phyloP scores from a whole-genome alignment of 1,139 yeast genomes.

The Geotrichum carabidarum region DNA sequence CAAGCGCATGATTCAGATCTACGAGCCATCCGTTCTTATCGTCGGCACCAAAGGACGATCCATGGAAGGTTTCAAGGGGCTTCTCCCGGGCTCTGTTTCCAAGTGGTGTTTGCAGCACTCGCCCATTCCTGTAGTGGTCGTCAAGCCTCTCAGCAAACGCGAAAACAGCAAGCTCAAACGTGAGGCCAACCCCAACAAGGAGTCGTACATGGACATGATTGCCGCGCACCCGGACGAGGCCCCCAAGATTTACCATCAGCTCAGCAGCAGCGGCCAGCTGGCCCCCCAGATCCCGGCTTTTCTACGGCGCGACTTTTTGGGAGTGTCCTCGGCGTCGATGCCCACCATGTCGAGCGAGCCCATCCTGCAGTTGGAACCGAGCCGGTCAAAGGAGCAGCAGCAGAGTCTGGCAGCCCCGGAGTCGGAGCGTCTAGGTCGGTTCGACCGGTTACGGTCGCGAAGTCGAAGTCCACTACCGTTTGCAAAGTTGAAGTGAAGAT shows the following conservation, averaged over 20 bases:
- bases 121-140: conserved; percentile 62
- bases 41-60: conserved; percentile 52
- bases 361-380: background rate
- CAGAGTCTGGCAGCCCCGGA: background rate
- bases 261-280: conserved; percentile 21
- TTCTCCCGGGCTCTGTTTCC: conserved; percentile 45
- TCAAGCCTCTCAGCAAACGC: conserved; percentile 51
- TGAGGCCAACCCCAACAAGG: conserved; percentile 32
- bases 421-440: conserved; percentile 13
- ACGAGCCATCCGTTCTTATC: conserved; percentile 59
- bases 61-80: conserved; percentile 44
- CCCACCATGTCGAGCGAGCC: conserved; percentile 1
- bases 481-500: background rate
- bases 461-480: conserved; percentile 6
- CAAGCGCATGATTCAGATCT: conserved; percentile 51
- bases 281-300: conserved; percentile 23
- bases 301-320: background rate
- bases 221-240: conserved; percentile 15
- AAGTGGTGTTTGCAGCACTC: conserved; percentile 63
- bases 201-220: conserved; percentile 16
- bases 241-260: conserved; percentile 21
- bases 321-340: background rate
- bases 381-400: background rate
- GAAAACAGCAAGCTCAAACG: conserved; percentile 34
- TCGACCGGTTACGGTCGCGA: conserved; percentile 9